phyloP scores from a whole-genome alignment of 2,329 filamentous ascomycete genomes.

The Myriosclerotinia curreyana region DNA sequence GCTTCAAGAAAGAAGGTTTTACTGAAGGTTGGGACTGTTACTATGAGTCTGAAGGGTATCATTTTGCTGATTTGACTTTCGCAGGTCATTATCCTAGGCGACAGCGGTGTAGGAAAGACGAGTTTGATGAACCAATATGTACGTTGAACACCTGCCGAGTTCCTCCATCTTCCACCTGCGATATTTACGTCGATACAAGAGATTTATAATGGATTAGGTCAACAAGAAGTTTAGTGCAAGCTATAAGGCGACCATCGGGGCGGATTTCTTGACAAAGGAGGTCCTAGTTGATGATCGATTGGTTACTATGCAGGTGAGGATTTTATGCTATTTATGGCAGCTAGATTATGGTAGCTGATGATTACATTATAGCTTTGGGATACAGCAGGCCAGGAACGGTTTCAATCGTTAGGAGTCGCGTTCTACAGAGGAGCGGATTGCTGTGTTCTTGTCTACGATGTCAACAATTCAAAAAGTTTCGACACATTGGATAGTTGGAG shows the following conservation, averaged over 20 bases:
- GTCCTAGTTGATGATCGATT: slow-evolving; percentile 94
- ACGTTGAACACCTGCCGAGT: slow-evolving; percentile 44
- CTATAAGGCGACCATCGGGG: slow-evolving; percentile 99
- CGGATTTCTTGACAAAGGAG: slow-evolving; percentile 97
- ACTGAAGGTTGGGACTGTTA: slow-evolving; percentile 54
- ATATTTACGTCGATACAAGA: background rate
- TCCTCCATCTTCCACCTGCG: background rate
- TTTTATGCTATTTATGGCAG: background rate
- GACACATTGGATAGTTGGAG: slow-evolving; percentile 98
- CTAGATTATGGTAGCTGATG: slow-evolving; percentile 25
- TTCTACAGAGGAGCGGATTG: slow-evolving; percentile 98
- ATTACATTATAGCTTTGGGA: slow-evolving; percentile 79
- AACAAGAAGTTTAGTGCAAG: slow-evolving; percentile 99
- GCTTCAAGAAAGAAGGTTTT: slow-evolving; percentile 60
- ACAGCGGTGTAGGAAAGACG: slow-evolving; percentile 98
- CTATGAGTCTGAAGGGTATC: background rate
- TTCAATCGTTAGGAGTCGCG: slow-evolving; percentile 93
- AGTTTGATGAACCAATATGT: slow-evolving; percentile 99
- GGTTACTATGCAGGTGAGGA: slow-evolving; percentile 90
- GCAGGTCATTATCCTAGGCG: slow-evolving; percentile 97
- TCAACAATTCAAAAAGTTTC: slow-evolving; percentile 99
- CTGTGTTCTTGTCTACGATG: slow-evolving; percentile 96
- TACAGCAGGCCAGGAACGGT: slow-evolving; percentile 93
- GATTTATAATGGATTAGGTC: slow-evolving; percentile 58
- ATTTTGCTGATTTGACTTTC: slow-evolving; percentile 21